Conservation (phyloP, 805 yeast species). For the Starmerella stigmatis region DNA sequence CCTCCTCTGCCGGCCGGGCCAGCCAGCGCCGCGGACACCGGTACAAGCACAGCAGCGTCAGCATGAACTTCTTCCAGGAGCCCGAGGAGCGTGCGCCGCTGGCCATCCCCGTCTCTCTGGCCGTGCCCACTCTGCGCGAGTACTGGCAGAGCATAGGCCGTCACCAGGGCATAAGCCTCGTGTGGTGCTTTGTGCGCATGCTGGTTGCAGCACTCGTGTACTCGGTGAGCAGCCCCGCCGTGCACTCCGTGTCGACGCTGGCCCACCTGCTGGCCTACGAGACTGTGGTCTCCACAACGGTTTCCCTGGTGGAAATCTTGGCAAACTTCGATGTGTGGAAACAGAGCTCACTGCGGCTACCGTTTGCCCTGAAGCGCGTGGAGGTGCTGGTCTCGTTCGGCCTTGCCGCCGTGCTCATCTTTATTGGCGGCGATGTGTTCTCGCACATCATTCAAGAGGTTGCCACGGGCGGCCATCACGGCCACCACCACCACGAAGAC, state of each 20-base stretch:
- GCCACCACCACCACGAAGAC: neutral
- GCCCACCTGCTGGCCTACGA: conserved; percentile 86
- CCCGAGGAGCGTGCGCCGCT: conserved; percentile 64
- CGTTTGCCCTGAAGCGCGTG: conserved; percentile 86
- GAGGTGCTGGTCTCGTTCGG: conserved; percentile 87
- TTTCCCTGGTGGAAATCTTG: conserved; percentile 65
- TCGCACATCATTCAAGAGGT: conserved; percentile 80
- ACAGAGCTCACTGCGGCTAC: conserved; percentile 66
- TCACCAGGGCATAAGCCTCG: conserved; percentile 48
- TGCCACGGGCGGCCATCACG: conserved; percentile 27
- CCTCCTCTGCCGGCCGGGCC: conserved; percentile 16
- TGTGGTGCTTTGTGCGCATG: conserved; percentile 52
- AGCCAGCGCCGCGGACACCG: conserved; percentile 76
- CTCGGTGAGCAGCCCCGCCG: conserved; percentile 17
- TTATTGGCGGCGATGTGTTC: conserved; percentile 81
- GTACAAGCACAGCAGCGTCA: conserved; percentile 90
- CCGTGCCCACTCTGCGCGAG: conserved; percentile 62
- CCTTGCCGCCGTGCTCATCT: conserved; percentile 67
- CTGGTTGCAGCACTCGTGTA: conserved; percentile 47
- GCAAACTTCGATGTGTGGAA: conserved; percentile 92
- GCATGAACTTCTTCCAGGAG: conserved; percentile 91
- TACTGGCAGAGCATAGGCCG: conserved; percentile 47
- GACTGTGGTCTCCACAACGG: conserved; percentile 60
- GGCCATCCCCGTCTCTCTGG: conserved; percentile 51
- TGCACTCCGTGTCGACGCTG: conserved; percentile 45